Base-by-base conservation (phyloP, 163 green algal genomes). In the Trebouxiophyceae sp. region DNA sequence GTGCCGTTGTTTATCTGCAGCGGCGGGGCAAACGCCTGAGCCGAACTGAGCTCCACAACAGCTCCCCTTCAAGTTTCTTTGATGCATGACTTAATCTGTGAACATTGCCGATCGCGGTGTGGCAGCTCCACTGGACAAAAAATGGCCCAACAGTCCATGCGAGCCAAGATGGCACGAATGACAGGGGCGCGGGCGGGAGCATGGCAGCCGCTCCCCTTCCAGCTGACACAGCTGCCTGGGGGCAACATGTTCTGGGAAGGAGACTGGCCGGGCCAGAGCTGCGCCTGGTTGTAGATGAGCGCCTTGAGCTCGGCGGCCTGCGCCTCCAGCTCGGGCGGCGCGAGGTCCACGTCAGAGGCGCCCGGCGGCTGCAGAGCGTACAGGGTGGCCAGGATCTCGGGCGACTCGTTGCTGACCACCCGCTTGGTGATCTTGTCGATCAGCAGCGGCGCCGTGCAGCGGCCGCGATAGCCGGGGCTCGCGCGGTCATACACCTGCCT, bases 401-500 rank as follows among this genome's bases (percentile, higher is more conserved):
- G 65, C 68, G 82, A 93, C 65, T 97, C 89, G 72, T 96, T 96
- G 79, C 73, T 87, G 33, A 97, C 74, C 29, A 79, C 67, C 23
- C 62, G 33, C 34, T 61, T 34, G 6, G 46, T 32, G 32, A 57
- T 62, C 24, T 62, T 73, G 78, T 97, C 91, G 26, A 97, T 74
- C 54, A 97, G 79, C 69, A 96, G 74, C 1, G 91, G 91, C 1
- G 91, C 91, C 7, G 91, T 97, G 77, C 91, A 97, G 26, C 91
- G 80, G 1, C 91, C 91, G 0, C 47, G 69, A 70, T 88, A 96
- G 7, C 85, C 78, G 0, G 77, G 84, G 63, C 66, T 84, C 26
- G 75, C 67, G 22, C 70, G 63, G 62, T 93, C 84, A 74, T 95
- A 96, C 50, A 95, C 87, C 56, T 89, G 71, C 72, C 84, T 87